Evolutionary conservation across 1,284 basidiomycete species (phyloP).

Genomic region (Inonotus hispidus): DNA sequence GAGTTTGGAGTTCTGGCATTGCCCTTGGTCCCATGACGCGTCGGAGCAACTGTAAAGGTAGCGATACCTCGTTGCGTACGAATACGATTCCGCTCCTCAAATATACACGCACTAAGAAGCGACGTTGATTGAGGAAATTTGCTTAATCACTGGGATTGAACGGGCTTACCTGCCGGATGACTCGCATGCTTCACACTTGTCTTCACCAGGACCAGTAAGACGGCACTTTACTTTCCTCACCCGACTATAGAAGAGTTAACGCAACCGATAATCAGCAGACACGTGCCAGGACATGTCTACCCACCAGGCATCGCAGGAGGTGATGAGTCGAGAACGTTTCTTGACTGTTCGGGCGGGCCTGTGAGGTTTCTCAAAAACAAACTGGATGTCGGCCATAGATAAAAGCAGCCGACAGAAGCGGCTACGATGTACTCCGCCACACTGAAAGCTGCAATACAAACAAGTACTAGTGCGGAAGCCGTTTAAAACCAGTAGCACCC

Average conservation of each 20-base stretch:
- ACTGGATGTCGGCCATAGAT: conserved; percentile 10
- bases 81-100: conserved; percentile 12
- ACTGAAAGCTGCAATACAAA: not conserved
- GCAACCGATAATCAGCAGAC: not conserved
- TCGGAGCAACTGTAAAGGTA: conserved; percentile 10
- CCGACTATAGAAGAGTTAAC: conserved; percentile 2
- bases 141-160: not conserved
- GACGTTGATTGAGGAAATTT: not conserved
- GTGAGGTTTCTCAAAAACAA: conserved; percentile 15
- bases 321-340: conserved; percentile 13
- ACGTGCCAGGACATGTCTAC: not conserved
- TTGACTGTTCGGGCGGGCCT: not conserved
- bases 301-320: conserved; percentile 15
- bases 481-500: no score
- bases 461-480: not conserved
- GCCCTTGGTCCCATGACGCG: not conserved
- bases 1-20: not conserved
- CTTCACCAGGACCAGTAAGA: conserved; percentile 1
- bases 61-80: conserved; percentile 13
- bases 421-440: not conserved
- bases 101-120: conserved; percentile 1
- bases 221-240: conserved; percentile 13
- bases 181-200: conserved; percentile 9
- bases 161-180: not conserved
- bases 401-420: not conserved